These are phyloP conservation scores for Globisporangium carolinianum DNA, from an alignment of 352 stramenopile genomes.

Conservation along the genomic window DNA sequence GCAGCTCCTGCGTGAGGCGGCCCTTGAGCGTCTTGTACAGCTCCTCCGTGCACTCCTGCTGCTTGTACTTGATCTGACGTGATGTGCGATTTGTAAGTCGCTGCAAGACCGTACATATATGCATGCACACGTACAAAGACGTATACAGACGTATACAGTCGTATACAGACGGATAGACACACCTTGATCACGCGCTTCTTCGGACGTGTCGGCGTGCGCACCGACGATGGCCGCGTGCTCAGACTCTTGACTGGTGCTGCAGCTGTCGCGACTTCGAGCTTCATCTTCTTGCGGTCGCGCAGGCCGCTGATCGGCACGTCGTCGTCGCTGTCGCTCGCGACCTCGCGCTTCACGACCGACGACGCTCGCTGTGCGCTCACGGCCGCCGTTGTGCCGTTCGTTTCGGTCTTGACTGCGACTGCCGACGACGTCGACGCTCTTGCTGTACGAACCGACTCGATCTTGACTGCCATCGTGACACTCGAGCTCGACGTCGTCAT, in stretches of 20 bases:
- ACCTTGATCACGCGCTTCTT: constrained; percentile 72
- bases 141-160: background rate
- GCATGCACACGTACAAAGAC: background rate
- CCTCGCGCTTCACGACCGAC: constrained; percentile 21
- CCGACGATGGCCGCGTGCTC: constrained; percentile 3
- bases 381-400: background rate
- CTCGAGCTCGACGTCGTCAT: background rate
- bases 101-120: background rate
- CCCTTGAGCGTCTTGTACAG: constrained; percentile 80
- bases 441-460: background rate
- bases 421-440: background rate
- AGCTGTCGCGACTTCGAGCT: constrained; percentile 24
- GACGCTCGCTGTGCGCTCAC: background rate
- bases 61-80: constrained; percentile 69
- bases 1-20: constrained; percentile 59
- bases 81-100: background rate
- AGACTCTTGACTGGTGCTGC: constrained; percentile 13
- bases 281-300: constrained; percentile 53
- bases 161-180: background rate
- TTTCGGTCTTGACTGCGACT: constrained; percentile 16
- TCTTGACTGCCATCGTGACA: background rate
- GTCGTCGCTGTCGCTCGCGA: constrained; percentile 61
- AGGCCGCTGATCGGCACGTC: constrained; percentile 65
- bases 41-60: constrained; percentile 80
- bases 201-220: constrained; percentile 13